Evolutionary conservation across 2,329 filamentous ascomycete genomes (phyloP).

Genomic region (Exophiala aquamarina): DNA sequence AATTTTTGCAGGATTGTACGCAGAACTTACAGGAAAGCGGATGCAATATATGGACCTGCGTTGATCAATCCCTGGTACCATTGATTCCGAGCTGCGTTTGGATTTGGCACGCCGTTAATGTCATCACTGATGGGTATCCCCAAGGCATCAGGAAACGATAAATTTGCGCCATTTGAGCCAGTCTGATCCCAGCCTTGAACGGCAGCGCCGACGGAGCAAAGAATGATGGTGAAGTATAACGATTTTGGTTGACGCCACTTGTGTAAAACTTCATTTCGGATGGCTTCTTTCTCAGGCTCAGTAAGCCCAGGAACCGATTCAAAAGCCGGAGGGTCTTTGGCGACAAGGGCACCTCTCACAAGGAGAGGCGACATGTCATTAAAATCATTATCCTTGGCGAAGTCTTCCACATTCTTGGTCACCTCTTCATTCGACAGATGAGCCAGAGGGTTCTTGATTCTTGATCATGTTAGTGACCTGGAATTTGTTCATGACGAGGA

Average conservation of each 20-base stretch:
- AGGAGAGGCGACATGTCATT: conserved; percentile 42
- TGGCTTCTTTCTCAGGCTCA: conserved; percentile 41
- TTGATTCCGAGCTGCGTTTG: conserved; percentile 44
- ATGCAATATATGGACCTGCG: conserved; percentile 50
- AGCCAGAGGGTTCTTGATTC: conserved; percentile 49
- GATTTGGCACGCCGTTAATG: conserved; percentile 27
- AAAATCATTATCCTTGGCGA: conserved; percentile 42
- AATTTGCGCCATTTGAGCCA: conserved; percentile 54
- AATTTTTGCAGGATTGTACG: conserved; percentile 56
- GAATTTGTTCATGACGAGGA: neutral
- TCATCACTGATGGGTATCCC: conserved; percentile 41
- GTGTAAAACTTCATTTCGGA: conserved; percentile 48
- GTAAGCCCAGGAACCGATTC: conserved; percentile 45
- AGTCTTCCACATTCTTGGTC: conserved; percentile 43
- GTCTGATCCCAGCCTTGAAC: conserved; percentile 55
- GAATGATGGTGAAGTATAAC: conserved; percentile 52
- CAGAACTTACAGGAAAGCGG: conserved; percentile 46
- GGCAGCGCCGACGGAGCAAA: conserved; percentile 54
- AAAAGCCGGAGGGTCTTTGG: conserved; percentile 48
- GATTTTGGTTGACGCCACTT: conserved; percentile 51
- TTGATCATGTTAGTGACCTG: conserved; percentile 20
- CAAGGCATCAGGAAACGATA: conserved; percentile 50
- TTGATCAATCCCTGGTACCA: conserved; percentile 66
- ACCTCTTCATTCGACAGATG: conserved; percentile 39
- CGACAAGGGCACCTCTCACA: conserved; percentile 50